A percentile compares a stretch with the other conserved stretches of the same genome.
Conservation (phyloP, 345 rosid genomes). For the Gossypium turneri region DNA sequence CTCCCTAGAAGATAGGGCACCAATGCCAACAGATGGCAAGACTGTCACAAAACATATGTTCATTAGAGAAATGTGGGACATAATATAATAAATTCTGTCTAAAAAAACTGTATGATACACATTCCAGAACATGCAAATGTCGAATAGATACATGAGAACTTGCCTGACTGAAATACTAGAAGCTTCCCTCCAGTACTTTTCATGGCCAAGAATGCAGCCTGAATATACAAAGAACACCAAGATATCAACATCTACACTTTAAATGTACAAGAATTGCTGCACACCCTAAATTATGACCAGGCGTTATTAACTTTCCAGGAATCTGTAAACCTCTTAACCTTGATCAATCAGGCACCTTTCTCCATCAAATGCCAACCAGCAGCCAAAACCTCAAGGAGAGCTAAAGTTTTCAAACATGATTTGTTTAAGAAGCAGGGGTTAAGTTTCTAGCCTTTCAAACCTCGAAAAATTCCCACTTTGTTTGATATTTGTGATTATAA, state of each 20-base stretch:
- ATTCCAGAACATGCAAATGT: constrained; percentile 6
- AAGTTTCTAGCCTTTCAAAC: constrained; percentile 7
- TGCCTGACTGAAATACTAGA: constrained; percentile 95
- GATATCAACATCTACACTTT: not conserved
- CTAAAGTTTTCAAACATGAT: not conserved
- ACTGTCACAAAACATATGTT: constrained; percentile 35
- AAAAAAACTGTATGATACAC: not conserved
- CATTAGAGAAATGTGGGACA: not conserved
- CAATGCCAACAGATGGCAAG: constrained; percentile 88
- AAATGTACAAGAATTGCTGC: not conserved
- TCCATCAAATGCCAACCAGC: not conserved
- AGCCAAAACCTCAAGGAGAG: not conserved
- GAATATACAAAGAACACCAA: constrained; percentile 16
- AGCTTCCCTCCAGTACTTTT: constrained; percentile 95
- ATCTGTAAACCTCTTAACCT: not conserved
- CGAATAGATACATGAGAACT: constrained; percentile 10
- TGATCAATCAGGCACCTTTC: not conserved
- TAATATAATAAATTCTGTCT: not conserved
- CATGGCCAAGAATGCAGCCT: constrained; percentile 97
- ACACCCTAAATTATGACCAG: not conserved
- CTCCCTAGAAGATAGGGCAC: constrained; percentile 92
- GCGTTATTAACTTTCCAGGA: not conserved
- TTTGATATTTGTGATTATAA: not conserved
- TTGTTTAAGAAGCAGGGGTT: not conserved
- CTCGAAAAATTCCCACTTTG: not conserved